phyloP scores from a whole-genome alignment of 225 moss, liverwort and hornwort species.

The Bryum argenteum region DNA sequence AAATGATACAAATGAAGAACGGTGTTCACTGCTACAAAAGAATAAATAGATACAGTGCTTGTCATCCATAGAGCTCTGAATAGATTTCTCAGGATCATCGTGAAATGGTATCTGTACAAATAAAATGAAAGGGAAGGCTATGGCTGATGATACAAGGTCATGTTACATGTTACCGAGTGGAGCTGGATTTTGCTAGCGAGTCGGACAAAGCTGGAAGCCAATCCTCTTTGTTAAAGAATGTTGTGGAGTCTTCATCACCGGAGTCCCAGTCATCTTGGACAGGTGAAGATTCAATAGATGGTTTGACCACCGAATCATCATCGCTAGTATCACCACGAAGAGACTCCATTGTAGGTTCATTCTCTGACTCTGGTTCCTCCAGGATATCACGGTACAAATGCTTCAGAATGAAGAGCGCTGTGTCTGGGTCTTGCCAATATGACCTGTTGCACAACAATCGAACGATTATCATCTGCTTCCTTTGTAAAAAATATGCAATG shows the following conservation, averaged over 20 bases:
- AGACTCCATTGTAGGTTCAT: constrained; percentile 44
- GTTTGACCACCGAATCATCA: constrained; percentile 43
- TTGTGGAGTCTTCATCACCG: constrained; percentile 68
- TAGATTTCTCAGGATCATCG: neutral
- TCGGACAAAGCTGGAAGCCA: constrained; percentile 64
- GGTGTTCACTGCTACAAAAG: too few relatives aligned
- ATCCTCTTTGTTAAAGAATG: constrained; percentile 68
- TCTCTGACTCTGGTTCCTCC: constrained; percentile 55
- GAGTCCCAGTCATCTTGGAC: constrained; percentile 66
- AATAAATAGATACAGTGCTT: too few relatives aligned
- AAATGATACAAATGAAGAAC: too few relatives aligned
- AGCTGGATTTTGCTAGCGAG: constrained; percentile 11
- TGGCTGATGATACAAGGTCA: constrained; percentile 24
- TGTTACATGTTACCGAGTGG: constrained; percentile 33
- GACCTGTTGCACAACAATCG: constrained; percentile 46
- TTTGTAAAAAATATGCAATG: neutral
- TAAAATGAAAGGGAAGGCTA: neutral
- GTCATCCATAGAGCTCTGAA: neutral
- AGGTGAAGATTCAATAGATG: constrained; percentile 28
- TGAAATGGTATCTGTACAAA: constrained; percentile 19
- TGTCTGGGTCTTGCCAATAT: constrained; percentile 98
- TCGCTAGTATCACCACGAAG: constrained; percentile 36
- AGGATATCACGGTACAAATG: constrained; percentile 85
- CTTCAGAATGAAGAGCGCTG: constrained; percentile 94
- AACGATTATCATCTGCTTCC: constrained; percentile 1